Evolutionary conservation across 2,329 filamentous ascomycete species (phyloP).

Genomic region (Pseudogymnoascus pannorum): DNA sequence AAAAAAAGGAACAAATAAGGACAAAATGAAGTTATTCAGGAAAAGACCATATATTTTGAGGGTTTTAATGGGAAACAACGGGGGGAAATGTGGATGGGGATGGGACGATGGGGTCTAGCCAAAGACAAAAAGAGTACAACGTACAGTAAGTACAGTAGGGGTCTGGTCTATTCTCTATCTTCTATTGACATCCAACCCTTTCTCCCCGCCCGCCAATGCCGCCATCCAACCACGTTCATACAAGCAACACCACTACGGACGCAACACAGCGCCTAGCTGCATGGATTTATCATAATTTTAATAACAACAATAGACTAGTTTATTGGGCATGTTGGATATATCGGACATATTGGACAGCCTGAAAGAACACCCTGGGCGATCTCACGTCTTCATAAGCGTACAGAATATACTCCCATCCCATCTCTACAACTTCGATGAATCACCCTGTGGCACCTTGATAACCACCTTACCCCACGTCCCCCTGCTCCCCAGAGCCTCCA

Average conservation of each 20-base stretch:
- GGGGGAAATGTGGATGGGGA: too few relatives aligned
- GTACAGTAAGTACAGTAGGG: neutral
- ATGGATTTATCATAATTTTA: neutral
- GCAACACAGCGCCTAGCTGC: neutral
- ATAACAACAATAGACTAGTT: neutral
- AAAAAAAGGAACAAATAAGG: neutral
- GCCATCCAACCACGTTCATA: neutral
- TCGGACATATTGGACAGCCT: neutral
- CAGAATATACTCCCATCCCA: neutral
- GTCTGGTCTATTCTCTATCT: neutral
- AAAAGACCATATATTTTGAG: neutral
- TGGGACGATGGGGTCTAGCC: too few relatives aligned
- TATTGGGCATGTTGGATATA: neutral
- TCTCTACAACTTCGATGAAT: conserved; percentile 46
- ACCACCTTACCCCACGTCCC: conserved; percentile 97
- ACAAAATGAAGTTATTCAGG: neutral
- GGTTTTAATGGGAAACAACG: neutral
- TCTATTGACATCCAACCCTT: neutral
- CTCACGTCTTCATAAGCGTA: neutral
- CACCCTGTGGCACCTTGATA: conserved; percentile 69
- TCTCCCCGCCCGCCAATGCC: neutral
- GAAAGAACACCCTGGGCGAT: neutral
- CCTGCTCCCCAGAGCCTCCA: conserved; percentile 69
- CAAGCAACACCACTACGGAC: neutral
- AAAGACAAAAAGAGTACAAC: too few relatives aligned